phyloP scores from a whole-genome alignment of 208 protist species.

The Leishmania martiniquensis region DNA sequence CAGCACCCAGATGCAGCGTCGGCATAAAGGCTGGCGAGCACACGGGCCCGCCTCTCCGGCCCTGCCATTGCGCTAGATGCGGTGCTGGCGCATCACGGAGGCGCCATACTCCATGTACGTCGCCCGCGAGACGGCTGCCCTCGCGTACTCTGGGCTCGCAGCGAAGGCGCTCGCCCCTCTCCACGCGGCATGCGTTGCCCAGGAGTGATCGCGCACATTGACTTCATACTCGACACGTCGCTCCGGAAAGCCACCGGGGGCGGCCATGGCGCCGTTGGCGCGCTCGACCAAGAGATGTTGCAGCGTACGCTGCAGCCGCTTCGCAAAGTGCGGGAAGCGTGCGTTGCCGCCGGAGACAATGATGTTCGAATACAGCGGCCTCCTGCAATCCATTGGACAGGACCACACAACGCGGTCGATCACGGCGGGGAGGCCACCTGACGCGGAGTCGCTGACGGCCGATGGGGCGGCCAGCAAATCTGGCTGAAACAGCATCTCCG shows the following conservation, averaged over 20 bases:
- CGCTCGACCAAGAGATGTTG: conserved; percentile 28
- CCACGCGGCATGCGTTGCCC: conserved; percentile 95
- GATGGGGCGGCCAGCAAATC: conserved; percentile 94
- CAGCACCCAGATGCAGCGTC: too few relatives aligned
- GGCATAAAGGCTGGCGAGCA: neutral
- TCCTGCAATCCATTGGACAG: conserved; percentile 97
- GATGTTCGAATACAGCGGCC: conserved; percentile 96
- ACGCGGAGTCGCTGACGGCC: conserved; percentile 9
- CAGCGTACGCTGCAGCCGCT: conserved; percentile 39
- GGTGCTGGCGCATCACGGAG: conserved; percentile 65
- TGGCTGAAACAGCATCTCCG: conserved; percentile 99
- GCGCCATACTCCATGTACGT: conserved; percentile 98
- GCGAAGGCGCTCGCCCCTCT: conserved; percentile 96
- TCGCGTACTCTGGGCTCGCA: conserved; percentile 90
- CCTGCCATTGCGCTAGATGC: neutral
- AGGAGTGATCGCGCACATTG: conserved; percentile 93
- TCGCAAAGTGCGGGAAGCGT: conserved; percentile 97
- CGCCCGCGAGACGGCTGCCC: conserved; percentile 92
- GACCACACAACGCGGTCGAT: conserved; percentile 94
- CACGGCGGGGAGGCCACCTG: conserved; percentile 84
- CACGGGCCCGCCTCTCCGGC: neutral
- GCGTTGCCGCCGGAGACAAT: conserved; percentile 98
- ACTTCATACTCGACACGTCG: conserved; percentile 86
- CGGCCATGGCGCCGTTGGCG: conserved; percentile 24
- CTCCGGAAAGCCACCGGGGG: conserved; percentile 21